Evolutionary conservation across 208 protist genomes (phyloP), one percentile per base, ranked within the genome.

Genomic region (Porcisia hertigi): DNA sequence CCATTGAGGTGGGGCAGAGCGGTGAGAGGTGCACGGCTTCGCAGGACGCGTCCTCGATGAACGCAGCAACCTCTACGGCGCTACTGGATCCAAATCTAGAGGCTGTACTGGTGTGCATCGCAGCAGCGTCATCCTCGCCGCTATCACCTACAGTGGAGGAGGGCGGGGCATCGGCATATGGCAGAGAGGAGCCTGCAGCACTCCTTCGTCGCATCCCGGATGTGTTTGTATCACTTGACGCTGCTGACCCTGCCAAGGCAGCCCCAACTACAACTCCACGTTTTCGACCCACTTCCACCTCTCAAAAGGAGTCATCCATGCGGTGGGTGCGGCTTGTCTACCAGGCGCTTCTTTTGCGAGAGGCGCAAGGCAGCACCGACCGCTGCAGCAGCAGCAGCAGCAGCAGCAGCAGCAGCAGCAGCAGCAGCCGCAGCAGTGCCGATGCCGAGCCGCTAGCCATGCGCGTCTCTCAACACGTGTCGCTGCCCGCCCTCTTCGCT

Each of bases 401-500:
- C 47, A 52, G 11, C 39, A n/a, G 43, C 52, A 2, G 57, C 57
- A 1, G 45, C 49, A 0, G n/a, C 73, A 12, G 14, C 47, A 52
- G 11, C 39, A n/a, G 43, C 52, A 2, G 57, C 57, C 0, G 45
- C 49, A 0, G n/a, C 73, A 12, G 14, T 45, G 53, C 23, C 9
- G 73, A 18, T 41, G 60, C 18, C 43, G 34, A 59, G 64, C 55
- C 67, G 34, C 41, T 62, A 54, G 63, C 55, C 57, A 59, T 63
- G 49, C 41, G 66, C 23, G 62, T 66, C 9, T 80, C 71, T 25
- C 23, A 45, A 39, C 63, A 58, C 23, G 81, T 67, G n/a, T 77
- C 72, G 36, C 67, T 89, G 16, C 92, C 92, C 0, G 78, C 87
- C 23, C 72, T 94, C 43, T 96, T 94, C 81, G 81, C 87, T 7